Evolutionary conservation across 163 green algal species (phyloP).

Genomic region (Prototheca wickerhamii): DNA sequence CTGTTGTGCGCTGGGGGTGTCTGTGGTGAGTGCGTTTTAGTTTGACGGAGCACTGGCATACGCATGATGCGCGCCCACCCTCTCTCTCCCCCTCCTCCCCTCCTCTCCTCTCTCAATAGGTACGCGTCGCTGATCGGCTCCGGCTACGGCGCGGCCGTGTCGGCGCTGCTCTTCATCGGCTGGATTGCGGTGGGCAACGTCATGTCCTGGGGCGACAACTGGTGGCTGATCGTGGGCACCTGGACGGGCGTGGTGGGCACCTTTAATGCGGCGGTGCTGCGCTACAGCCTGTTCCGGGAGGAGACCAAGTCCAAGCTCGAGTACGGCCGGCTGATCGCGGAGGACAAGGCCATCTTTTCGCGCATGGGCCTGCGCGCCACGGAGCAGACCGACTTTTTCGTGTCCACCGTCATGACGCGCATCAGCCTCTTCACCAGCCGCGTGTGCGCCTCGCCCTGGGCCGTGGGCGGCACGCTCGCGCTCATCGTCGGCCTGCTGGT

Average conservation of each 20-base stretch:
- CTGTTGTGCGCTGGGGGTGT: too few relatives aligned
- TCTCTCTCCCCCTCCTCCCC: too few relatives aligned
- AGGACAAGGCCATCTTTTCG: conserved; percentile 9
- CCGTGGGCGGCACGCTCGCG: not conserved
- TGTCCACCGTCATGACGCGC: conserved; percentile 5
- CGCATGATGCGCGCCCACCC: not conserved
- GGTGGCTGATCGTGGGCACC: conserved; percentile 17
- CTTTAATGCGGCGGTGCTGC: conserved; percentile 16
- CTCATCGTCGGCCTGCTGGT: conserved; percentile 10
- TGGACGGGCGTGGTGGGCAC: conserved; percentile 11
- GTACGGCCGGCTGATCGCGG: conserved; percentile 1
- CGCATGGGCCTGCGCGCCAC: conserved; percentile 1
- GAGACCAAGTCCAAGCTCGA: not conserved
- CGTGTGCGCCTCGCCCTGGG: conserved; percentile 8
- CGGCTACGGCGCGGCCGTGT: conserved; percentile 2
- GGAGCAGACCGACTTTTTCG: not conserved
- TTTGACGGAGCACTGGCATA: not conserved
- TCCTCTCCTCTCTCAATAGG: too few relatives aligned
- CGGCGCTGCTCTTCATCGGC: not conserved
- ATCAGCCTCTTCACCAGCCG: conserved; percentile 6
- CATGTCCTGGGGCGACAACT: conserved; percentile 7
- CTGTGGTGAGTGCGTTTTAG: not conserved
- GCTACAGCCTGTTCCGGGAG: conserved; percentile 6
- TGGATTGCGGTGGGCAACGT: conserved; percentile 4
- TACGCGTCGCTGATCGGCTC: conserved; percentile 13